Base-by-base conservation (phyloP, 805 yeast species). In the Kuraishia cidri region DNA sequence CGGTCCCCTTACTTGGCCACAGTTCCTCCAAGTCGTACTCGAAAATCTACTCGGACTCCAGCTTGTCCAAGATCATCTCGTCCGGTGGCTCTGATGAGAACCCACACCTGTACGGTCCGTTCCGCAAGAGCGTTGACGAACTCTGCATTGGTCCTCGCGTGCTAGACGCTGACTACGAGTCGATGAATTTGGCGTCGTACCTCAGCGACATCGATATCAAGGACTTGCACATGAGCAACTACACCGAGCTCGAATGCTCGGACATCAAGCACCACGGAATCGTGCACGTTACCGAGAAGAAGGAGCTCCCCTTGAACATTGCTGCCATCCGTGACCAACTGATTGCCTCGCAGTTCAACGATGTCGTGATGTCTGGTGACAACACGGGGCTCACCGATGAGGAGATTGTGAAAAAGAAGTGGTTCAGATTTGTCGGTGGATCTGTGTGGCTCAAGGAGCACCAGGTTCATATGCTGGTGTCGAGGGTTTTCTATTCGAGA, bases 391-490 rank as follows among this genome's bases (percentile, higher is more conserved):
- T 33, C 17, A 27, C 31, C 7, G 33, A 26, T 11, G 33, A 30
- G 18, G 18, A 34, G 24, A 25, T 27, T 10, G 19, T 34, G 13
- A 22, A 30, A 13, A 34, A 34, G 21, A 22, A 25, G 21, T 34
- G 37, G 37, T 34, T 34, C 15, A 30, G 33, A 3, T 30, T 34
- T 19, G 32, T 26, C 22, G 37, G 37, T 17, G 17, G 30, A 6
- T 34, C 37, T 13, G 67, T 64, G 2, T 65, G 66, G 65, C 44
- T 66, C 17, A 58, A 58, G 39, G 55, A 58, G 27, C 61, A 62
- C 39, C 66, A 66, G 9, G 60, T 64, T n/a, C 66, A 62, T 41
- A 48, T 56, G 27, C 56, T 60, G 51, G 56, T 60, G 18, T 56
- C 64, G 9, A 42, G 66, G 34, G 37, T 61, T 10, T 38, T 56